Percentiles rank a stretch among this genome's conserved stretches.
These are phyloP conservation scores for Starmera amethionina DNA, from an alignment of 805 yeast genomes.

Conservation along the genomic window DNA sequence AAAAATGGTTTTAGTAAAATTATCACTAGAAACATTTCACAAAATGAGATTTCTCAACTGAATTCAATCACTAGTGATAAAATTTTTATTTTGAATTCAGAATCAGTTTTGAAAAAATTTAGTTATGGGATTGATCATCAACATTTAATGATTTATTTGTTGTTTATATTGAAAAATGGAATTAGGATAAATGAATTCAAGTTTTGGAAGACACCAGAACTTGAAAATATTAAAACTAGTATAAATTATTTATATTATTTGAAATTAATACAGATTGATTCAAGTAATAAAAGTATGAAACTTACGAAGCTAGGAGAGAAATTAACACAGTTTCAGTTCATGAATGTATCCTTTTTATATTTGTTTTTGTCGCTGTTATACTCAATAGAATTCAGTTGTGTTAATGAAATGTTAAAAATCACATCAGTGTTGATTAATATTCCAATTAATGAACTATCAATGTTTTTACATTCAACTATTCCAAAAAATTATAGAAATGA, in stretches of 20 bases:
- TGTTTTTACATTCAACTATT: too few species aligned
- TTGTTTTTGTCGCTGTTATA: neutral
- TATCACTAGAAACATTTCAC: too few species aligned
- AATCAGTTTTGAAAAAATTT: neutral
- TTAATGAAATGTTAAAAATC: slow-evolving; percentile 1
- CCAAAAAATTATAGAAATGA: too few species aligned
- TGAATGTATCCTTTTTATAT: neutral
- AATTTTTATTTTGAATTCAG: neutral
- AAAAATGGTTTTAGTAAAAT: too few species aligned
- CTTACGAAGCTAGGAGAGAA: neutral
- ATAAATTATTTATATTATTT: slow-evolving; percentile 1
- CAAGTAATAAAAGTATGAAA: neutral
- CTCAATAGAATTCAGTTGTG: neutral
- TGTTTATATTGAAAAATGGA: neutral
- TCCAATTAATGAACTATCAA: neutral
- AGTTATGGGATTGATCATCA: neutral
- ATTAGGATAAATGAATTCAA: neutral
- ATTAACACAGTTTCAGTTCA: neutral
- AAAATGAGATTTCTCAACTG: neutral
- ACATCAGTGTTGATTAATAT: neutral
- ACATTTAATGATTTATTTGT: neutral
- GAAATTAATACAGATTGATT: neutral
- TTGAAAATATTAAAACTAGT: neutral
- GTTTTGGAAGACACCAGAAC: neutral
- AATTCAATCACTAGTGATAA: neutral